Evolutionary conservation across 139 green algal genomes (phyloP).

Genomic region (Micromonas commoda): DNA sequence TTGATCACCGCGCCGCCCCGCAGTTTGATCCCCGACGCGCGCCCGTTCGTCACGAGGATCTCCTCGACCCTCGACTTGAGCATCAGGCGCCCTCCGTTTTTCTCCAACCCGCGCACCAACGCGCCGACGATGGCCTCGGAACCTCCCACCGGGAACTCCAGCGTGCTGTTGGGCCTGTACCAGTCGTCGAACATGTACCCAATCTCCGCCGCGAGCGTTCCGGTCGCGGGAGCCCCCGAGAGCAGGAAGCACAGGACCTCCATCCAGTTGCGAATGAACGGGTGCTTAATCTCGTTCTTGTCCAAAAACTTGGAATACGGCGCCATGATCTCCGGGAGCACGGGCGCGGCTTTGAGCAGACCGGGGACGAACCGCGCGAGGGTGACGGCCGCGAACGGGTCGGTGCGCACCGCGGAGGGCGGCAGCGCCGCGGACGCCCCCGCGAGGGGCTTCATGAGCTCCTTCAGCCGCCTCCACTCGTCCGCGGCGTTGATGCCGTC

Average conservation of each 20-base stretch:
- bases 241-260: conserved; percentile 96
- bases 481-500: conserved; percentile 21
- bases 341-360: conserved; percentile 43
- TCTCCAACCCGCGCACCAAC: conserved; percentile 80
- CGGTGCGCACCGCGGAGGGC: conserved; percentile 65
- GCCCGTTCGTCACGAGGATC: conserved; percentile 49
- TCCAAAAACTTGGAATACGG: conserved; percentile 65
- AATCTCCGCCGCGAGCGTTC: conserved; percentile 86
- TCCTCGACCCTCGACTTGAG: conserved; percentile 73
- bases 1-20: conserved; percentile 29
- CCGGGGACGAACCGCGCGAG: conserved; percentile 63
- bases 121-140: conserved; percentile 77
- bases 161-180: conserved; percentile 29
- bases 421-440: conserved; percentile 70
- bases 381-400: conserved; percentile 56
- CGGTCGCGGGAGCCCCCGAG: conserved; percentile 74
- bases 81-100: conserved; percentile 70
- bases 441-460: conserved; percentile 75
- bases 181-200: conserved; percentile 86
- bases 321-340: conserved; percentile 48
- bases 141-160: conserved; percentile 88
- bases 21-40: conserved; percentile 31
- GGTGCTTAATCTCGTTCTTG: conserved; percentile 50
- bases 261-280: conserved; percentile 87
- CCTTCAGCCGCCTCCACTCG: conserved; percentile 24